These are phyloP conservation scores for Vaccinium corymbosum DNA, from an alignment of 148 eudicot genomes.

Conservation along the genomic window DNA sequence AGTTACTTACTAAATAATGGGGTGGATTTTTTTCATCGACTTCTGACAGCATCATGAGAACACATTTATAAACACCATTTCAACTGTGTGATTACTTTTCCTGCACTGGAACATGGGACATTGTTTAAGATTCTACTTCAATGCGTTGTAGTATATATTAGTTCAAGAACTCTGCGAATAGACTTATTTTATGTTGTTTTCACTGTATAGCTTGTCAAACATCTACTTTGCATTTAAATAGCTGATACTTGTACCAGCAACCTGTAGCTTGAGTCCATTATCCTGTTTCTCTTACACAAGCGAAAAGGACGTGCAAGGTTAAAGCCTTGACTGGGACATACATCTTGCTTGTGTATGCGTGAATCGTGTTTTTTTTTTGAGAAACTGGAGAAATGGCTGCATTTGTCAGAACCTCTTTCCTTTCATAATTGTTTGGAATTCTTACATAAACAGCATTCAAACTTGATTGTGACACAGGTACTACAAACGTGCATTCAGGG, in stretches of 20 bases:
- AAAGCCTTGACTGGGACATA: not conserved
- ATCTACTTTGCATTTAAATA: not conserved
- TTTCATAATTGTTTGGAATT: not conserved
- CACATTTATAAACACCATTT: not conserved
- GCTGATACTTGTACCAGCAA: not conserved
- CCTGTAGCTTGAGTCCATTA: not conserved
- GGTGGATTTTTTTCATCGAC: not conserved
- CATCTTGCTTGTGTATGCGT: not conserved
- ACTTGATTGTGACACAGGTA: conserved; percentile 29
- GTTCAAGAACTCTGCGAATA: not conserved
- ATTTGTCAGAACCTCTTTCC: not conserved
- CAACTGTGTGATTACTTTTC: not conserved
- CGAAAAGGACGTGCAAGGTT: not conserved
- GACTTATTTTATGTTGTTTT: not conserved
- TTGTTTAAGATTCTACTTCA: not conserved
- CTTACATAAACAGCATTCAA: not conserved
- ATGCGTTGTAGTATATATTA: not conserved
- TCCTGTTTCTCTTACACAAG: not conserved
- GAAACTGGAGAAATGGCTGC: not conserved
- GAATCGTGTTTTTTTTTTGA: not conserved
- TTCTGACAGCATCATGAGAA: not conserved
- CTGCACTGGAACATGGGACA: not conserved
- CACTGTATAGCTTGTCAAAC: not conserved
- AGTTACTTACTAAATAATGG: not conserved
- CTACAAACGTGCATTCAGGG: conserved; percentile 66